A percentile compares a stretch with the other conserved stretches of the same genome.
These are phyloP conservation scores for Liquidambar formosana DNA, from an alignment of 164 flowering plant genomes.

Conservation along the genomic window DNA sequence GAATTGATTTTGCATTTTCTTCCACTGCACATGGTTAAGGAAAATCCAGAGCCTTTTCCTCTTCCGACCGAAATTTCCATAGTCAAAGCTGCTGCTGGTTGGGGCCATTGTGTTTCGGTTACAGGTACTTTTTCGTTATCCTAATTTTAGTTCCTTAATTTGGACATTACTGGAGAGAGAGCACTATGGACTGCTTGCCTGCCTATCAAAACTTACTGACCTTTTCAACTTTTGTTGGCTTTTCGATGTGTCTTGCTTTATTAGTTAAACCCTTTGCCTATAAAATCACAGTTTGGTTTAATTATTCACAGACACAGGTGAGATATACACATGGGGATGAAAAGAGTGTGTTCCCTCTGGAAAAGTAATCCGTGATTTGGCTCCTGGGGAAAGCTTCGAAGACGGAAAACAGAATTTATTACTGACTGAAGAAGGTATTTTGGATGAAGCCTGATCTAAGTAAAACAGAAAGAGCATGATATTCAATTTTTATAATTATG, in stretches of 20 bases:
- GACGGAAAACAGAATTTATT: constrained; percentile 51
- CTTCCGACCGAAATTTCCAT: constrained; percentile 79
- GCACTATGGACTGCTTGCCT: too few relatives aligned
- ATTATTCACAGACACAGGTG: constrained; percentile 50
- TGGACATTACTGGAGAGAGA: too few relatives aligned
- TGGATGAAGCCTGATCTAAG: background rate
- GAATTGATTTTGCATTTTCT: constrained; percentile 9
- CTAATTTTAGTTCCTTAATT: background rate
- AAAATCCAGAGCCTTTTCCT: constrained; percentile 93
- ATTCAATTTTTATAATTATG: constrained; percentile 8
- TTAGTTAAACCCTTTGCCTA: background rate
- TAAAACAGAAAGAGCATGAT: background rate
- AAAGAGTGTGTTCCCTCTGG: constrained; percentile 97
- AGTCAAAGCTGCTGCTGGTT: constrained; percentile 86
- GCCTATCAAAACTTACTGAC: background rate
- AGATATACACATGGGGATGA: constrained; percentile 99
- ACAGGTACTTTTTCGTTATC: too few relatives aligned
- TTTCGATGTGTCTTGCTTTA: background rate
- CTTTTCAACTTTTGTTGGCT: too few relatives aligned
- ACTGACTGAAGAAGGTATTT: constrained; percentile 71
- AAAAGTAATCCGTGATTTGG: constrained; percentile 62
- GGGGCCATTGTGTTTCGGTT: constrained; percentile 94
- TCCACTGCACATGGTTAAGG: constrained; percentile 46
- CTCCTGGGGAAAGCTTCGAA: constrained; percentile 37
- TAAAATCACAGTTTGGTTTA: background rate